phyloP scores from a whole-genome alignment of 148 eudicot species.

The Rhododendron mucronatum region DNA sequence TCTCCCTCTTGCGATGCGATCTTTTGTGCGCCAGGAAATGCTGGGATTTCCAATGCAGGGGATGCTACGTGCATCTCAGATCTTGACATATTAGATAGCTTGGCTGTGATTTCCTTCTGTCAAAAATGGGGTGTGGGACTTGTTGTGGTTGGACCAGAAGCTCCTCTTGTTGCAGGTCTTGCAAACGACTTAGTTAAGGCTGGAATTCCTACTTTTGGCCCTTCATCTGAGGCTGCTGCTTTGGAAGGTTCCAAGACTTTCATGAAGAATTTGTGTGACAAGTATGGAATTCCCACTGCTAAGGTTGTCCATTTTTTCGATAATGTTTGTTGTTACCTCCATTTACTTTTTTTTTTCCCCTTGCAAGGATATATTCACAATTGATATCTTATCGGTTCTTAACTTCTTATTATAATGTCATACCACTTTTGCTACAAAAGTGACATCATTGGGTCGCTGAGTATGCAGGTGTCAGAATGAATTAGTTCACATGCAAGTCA shows the following conservation, averaged over 20 bases:
- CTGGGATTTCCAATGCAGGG: slow-evolving; percentile 79
- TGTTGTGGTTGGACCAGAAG: slow-evolving; percentile 97
- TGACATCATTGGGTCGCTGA: background rate
- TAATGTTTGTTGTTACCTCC: background rate
- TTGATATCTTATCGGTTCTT: background rate
- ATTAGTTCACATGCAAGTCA: background rate
- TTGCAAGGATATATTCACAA: background rate
- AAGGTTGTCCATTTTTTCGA: slow-evolving; percentile 44
- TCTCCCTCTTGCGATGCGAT: slow-evolving; percentile 67
- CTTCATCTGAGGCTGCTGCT: slow-evolving; percentile 91
- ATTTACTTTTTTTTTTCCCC: background rate
- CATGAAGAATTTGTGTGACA: slow-evolving; percentile 88
- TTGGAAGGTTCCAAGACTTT: slow-evolving; percentile 93
- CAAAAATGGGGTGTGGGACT: slow-evolving; percentile 57
- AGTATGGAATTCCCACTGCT: slow-evolving; percentile 90
- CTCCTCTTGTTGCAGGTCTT: slow-evolving; percentile 94
- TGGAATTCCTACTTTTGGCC: slow-evolving; percentile 89
- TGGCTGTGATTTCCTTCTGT: slow-evolving; percentile 75
- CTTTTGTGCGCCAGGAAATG: slow-evolving; percentile 90
- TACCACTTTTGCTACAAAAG: background rate
- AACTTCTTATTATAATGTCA: background rate
- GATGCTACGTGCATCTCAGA: slow-evolving; percentile 74
- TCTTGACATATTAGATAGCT: slow-evolving; percentile 59
- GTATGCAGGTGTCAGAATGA: background rate
- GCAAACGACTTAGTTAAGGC: slow-evolving; percentile 71